Conservation (phyloP, 148 eudicot species). For the Nepenthes mirabilis region DNA sequence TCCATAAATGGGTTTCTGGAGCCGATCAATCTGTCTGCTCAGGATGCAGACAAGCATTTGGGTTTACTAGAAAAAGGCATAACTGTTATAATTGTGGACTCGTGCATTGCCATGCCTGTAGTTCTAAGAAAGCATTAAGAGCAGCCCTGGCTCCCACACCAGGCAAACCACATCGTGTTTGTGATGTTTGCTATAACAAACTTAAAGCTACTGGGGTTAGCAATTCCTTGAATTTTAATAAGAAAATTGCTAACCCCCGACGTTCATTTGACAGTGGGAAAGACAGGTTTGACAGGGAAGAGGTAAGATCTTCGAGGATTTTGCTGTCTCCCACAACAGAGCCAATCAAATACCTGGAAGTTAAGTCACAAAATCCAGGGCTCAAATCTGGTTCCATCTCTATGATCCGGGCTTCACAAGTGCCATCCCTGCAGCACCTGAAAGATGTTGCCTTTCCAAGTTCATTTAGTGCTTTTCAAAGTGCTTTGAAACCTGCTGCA, state of each 20-base stretch:
- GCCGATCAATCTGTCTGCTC: constrained; percentile 69
- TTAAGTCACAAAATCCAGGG: constrained; percentile 38
- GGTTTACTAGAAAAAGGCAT: constrained; percentile 63
- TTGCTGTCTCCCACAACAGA: constrained; percentile 36
- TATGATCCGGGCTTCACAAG: constrained; percentile 64
- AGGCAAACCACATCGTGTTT: constrained; percentile 73
- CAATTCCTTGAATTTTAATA: constrained; percentile 16
- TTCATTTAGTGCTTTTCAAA: constrained; percentile 57
- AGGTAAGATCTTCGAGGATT: constrained; percentile 32
- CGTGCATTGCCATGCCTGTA: constrained; percentile 65
- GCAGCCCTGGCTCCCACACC: constrained; percentile 83
- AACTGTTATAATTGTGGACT: constrained; percentile 68
- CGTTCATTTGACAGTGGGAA: constrained; percentile 26
- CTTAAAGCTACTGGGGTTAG: constrained; percentile 34
- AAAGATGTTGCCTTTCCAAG: constrained; percentile 70
- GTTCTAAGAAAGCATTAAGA: constrained; percentile 54
- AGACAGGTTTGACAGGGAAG: constrained; percentile 21
- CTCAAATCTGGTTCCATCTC: constrained; percentile 29
- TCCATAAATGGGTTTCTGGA: constrained; percentile 77
- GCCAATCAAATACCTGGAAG: constrained; percentile 68
- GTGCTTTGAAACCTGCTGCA: constrained; percentile 34
- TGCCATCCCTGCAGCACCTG: constrained; percentile 48
- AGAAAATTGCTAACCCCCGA: constrained; percentile 28
- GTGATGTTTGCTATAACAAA: constrained; percentile 61
- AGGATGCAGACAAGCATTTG: constrained; percentile 68